Evolutionary conservation across 2,329 filamentous ascomycete species (phyloP).

Genomic region (Ambrosiella beaveri): DNA sequence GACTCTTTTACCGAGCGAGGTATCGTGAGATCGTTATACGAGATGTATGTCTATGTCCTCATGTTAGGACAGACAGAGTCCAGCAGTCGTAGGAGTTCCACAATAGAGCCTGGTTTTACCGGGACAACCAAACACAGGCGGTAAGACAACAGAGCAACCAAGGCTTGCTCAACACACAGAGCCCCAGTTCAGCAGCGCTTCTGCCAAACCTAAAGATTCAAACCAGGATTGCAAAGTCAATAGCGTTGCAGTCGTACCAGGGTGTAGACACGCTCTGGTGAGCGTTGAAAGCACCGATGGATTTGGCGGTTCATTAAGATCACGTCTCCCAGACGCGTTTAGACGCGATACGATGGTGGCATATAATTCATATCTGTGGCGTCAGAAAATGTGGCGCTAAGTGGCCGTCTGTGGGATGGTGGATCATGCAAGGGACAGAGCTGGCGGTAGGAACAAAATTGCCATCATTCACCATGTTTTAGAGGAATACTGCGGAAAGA

Average conservation of each 20-base stretch:
- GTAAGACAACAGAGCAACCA: too few relatives aligned
- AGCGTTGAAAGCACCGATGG: background rate
- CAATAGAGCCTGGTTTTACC: too few relatives aligned
- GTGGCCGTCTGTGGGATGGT: background rate
- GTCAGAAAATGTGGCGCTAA: background rate
- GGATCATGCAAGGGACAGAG: too few relatives aligned
- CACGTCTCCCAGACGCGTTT: constrained; percentile 1
- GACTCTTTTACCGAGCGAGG: too few relatives aligned
- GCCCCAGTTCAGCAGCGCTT: background rate
- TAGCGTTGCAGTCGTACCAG: background rate
- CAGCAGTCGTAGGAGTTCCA: too few relatives aligned
- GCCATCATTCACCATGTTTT: too few relatives aligned
- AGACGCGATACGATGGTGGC: background rate
- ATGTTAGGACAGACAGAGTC: too few relatives aligned
- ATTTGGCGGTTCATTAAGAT: background rate
- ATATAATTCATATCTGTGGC: background rate
- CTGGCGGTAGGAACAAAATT: too few relatives aligned
- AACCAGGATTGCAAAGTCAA: background rate
- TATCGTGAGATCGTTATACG: background rate
- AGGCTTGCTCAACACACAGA: background rate
- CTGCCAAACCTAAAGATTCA: background rate
- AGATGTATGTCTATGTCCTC: background rate
- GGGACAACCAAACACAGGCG: too few relatives aligned
- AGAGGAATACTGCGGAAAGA: too few relatives aligned
- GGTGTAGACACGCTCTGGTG: background rate